Percentiles rank a stretch among this genome's conserved stretches.
Conservation (phyloP, 73 alveolate species). For the Symbiodinium natans region DNA sequence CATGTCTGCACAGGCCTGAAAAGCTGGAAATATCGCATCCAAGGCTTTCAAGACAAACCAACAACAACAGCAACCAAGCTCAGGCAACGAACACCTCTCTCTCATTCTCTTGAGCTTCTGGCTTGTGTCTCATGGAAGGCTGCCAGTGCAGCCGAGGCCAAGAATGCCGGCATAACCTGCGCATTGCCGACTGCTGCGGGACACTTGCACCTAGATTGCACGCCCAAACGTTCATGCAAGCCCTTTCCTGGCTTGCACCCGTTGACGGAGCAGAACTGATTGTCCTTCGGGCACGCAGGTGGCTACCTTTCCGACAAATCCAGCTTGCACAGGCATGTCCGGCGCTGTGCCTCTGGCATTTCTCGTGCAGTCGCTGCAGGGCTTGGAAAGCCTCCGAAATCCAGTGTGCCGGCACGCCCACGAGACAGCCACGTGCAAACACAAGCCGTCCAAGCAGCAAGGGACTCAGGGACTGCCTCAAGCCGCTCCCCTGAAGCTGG, state of each 20-base stretch:
- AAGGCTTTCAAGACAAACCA: neutral
- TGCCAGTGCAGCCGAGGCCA: neutral
- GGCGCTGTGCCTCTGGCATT: neutral
- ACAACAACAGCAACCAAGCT: no score
- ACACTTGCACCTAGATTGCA: no score
- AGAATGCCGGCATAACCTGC: neutral
- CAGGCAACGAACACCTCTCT: no score
- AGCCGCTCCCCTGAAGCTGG: neutral
- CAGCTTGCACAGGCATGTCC: no score
- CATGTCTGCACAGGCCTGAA: neutral
- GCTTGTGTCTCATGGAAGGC: neutral
- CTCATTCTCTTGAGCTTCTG: neutral
- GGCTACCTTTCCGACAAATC: no score
- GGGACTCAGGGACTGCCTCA: neutral
- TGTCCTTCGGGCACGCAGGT: no score
- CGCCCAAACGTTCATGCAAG: no score
- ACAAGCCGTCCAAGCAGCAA: neutral
- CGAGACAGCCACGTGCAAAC: neutral
- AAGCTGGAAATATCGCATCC: neutral
- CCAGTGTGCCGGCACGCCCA: no score
- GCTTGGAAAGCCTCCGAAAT: conserved; percentile 7
- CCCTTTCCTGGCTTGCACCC: no score
- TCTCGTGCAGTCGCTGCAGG: conserved; percentile 36
- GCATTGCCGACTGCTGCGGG: no score
- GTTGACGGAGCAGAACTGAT: no score